Base-by-base conservation (phyloP, 1,139 yeast species). In the Lodderomyces margitis region DNA sequence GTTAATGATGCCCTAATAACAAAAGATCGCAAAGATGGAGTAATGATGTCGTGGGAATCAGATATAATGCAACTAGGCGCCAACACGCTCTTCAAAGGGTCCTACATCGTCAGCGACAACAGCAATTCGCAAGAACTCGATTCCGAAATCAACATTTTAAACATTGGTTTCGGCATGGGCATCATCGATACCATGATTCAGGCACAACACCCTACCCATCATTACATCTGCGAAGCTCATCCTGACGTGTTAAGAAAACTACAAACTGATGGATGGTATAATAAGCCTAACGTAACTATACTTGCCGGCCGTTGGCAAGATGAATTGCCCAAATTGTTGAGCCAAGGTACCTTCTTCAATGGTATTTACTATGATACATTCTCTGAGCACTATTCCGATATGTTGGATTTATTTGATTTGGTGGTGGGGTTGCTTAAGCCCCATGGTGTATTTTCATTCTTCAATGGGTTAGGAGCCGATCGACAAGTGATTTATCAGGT, bases 1-100 rank as follows among this genome's bases (percentile, higher is more conserved):
- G 77, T 75, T 16, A 84, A 83, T 40, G 81, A 76, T 49, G 82
- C 92, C 0, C 70, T 91, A 19, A 69, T 86, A 27, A 91, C 98
- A 2, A 74, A 79, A 46, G 80, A 78, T 23, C 72, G 82, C 45
- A 74, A 80, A 38, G 98, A 91, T 55, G 98, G 97, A 21, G 97
- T 91, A 3, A 91, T 91, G 98, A 91, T 91, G 98, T 84, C 85
- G 51, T 91, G 98, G 98, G 98, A 91, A 61, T 75, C 80, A 3
- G 80, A 81, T 21, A 72, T 91, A 43, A 91, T 91, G 98, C 68
- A 74, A 46, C 70, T 82, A 17, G 95, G 95, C 1, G 84, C 95
- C 44, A 81, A 83, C 21, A 67, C 89, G 0, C 59, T 89, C 14
- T 80, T 83, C 59, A 66, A 68, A 40, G 66, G 74, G 3, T 42